A percentile compares a stretch with the other conserved stretches of the same genome.
Evolutionary conservation across 768 basidiomycete genomes (phyloP).

Genomic region (Panaeolus cyanescens): DNA sequence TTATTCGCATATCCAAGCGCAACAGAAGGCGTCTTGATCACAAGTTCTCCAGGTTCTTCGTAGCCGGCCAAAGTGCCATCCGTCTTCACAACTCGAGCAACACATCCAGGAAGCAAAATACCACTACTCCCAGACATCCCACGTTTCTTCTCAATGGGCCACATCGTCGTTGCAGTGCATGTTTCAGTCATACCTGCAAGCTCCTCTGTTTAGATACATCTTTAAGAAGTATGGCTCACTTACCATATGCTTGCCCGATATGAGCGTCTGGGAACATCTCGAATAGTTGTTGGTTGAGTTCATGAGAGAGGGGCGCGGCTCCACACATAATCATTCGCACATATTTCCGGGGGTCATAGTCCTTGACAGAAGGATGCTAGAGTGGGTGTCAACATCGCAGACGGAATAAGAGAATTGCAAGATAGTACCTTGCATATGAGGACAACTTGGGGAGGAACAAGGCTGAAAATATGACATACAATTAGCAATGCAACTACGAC

Average conservation of each 20-base stretch:
- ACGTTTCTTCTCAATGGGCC: conserved; percentile 45
- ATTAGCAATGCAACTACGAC: background rate
- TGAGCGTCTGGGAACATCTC: conserved; percentile 51
- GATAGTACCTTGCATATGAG: conserved; percentile 55
- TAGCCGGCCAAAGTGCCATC: conserved; percentile 59
- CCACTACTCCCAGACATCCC: conserved; percentile 63
- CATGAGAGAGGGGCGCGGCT: conserved; percentile 60
- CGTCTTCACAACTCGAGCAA: conserved; percentile 53
- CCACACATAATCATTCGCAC: conserved; percentile 54
- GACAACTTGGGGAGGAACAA: conserved; percentile 60
- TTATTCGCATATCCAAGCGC: conserved; percentile 63
- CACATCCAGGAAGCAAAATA: conserved; percentile 54
- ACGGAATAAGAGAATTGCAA: background rate
- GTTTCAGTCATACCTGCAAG: conserved; percentile 67
- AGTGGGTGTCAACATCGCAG: background rate
- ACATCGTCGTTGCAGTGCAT: conserved; percentile 52
- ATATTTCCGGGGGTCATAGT: conserved; percentile 45
- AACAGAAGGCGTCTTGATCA: conserved; percentile 53
- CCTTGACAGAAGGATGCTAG: conserved; percentile 53
- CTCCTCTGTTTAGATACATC: background rate
- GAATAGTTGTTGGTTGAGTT: conserved; percentile 51
- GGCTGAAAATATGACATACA: conserved; percentile 28
- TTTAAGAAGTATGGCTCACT: conserved; percentile 2
- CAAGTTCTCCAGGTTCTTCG: conserved; percentile 63
- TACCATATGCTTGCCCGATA: conserved; percentile 63